Percentiles rank a stretch among this genome's conserved stretches.
Evolutionary conservation across 768 basidiomycete genomes (phyloP).

Genomic region (Auricularia heimuer): DNA sequence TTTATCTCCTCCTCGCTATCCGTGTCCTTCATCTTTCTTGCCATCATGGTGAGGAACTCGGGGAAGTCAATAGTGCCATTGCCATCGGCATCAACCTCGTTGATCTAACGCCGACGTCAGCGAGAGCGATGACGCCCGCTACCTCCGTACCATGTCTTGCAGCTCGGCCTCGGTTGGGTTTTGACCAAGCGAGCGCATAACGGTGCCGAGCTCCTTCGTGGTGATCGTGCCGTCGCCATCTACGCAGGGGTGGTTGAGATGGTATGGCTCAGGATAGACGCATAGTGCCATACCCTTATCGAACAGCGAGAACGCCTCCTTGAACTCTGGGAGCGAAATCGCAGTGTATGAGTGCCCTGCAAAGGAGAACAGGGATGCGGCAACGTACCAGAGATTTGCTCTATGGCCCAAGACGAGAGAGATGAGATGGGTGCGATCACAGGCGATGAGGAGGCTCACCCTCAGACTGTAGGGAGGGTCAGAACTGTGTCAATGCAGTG

Average conservation of each 20-base stretch:
- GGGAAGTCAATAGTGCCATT: conserved; percentile 83
- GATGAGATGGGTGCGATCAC: conserved; percentile 5
- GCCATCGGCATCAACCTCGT: conserved; percentile 84
- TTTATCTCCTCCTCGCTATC: conserved; percentile 91
- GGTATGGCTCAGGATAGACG: neutral
- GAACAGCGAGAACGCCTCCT: conserved; percentile 97
- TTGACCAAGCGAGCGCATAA: conserved; percentile 88
- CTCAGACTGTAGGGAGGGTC: conserved; percentile 36
- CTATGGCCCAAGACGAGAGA: conserved; percentile 28
- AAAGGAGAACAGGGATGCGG: neutral
- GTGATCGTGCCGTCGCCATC: conserved; percentile 93
- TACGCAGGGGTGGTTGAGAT: conserved; percentile 19
- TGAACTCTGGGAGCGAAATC: conserved; percentile 61
- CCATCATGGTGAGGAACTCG: conserved; percentile 80
- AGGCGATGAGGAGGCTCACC: conserved; percentile 31
- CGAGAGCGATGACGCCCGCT: too few relatives aligned
- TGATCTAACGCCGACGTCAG: conserved; percentile 36
- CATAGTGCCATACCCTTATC: conserved; percentile 64
- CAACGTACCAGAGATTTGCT: conserved; percentile 79
- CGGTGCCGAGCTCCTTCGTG: conserved; percentile 80
- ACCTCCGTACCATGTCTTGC: conserved; percentile 55
- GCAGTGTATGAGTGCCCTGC: neutral
- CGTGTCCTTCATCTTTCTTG: conserved; percentile 82
- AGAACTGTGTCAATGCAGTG: neutral
- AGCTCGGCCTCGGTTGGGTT: conserved; percentile 88